Conservation (phyloP, 345 rosid species). For the Cardiospermum halicacabum region DNA sequence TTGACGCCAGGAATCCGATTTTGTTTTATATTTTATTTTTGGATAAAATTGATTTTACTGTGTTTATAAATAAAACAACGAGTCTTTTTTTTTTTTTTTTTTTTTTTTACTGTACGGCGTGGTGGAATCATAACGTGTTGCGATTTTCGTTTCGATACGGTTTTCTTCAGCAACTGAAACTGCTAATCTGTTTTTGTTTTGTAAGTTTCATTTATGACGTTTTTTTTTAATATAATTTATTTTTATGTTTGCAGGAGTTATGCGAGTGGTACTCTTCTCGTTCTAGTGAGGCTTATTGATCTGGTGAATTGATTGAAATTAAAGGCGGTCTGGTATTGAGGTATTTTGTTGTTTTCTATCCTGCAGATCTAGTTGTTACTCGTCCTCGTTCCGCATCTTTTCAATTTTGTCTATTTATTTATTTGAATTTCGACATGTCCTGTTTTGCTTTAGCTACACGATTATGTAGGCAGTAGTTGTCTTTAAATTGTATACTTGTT, state of each 20-base stretch:
- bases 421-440: not conserved
- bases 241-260: not conserved
- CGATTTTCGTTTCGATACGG: too few relatives aligned
- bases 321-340: not conserved
- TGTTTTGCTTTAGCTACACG: not conserved
- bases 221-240: not conserved
- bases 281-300: not conserved
- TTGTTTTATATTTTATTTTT: too few relatives aligned
- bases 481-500: not conserved
- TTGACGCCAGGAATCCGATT: not conserved
- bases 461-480: too few relatives aligned
- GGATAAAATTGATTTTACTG: too few relatives aligned
- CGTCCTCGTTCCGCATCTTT: not conserved
- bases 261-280: not conserved
- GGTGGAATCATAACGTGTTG: not conserved
- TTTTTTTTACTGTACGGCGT: not conserved
- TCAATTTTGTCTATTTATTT: not conserved
- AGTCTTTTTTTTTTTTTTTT: too few relatives aligned
- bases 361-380: slow-evolving; percentile 1
- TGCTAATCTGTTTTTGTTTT: not conserved
- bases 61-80: too few relatives aligned
- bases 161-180: not conserved
- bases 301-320: not conserved
- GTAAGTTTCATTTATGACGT: not conserved
- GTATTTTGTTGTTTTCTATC: not conserved